Evolutionary conservation across 306 rosid genomes (phyloP).

Genomic region (Dicorynia guianensis): DNA sequence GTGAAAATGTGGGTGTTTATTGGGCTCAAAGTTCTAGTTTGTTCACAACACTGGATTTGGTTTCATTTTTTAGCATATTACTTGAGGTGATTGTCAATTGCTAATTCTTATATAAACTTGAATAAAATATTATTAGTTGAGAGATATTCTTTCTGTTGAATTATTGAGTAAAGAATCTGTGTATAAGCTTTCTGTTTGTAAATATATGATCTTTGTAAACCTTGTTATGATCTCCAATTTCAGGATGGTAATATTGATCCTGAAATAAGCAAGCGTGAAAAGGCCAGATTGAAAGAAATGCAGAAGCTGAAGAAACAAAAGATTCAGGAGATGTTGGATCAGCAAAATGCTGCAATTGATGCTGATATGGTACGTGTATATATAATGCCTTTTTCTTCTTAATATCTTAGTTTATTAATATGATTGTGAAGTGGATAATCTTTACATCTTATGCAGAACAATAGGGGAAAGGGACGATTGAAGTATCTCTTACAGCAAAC

Average conservation of each 20-base stretch:
- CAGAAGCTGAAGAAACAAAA: conserved; percentile 79
- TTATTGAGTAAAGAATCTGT: neutral
- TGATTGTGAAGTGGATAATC: neutral
- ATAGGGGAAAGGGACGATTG: conserved; percentile 86
- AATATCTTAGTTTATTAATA: neutral
- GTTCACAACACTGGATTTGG: no score
- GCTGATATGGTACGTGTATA: conserved; percentile 81
- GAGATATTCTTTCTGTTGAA: neutral
- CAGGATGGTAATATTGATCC: conserved; percentile 60
- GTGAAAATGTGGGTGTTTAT: neutral
- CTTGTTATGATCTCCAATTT: neutral
- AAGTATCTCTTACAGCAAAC: conserved; percentile 96
- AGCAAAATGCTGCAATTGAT: conserved; percentile 86
- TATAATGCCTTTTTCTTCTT: neutral
- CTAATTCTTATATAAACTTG: neutral
- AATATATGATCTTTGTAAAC: neutral
- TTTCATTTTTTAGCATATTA: no score
- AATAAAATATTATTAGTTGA: neutral
- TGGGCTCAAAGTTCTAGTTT: neutral
- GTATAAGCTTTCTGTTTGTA: neutral
- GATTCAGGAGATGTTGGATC: conserved; percentile 87
- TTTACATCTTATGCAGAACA: conserved; percentile 60
- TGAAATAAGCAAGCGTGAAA: conserved; percentile 83
- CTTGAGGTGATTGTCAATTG: neutral
- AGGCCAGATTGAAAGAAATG: conserved; percentile 82